Conservation (phyloP, 768 basidiomycete species). For the Mrakia gelida region DNA sequence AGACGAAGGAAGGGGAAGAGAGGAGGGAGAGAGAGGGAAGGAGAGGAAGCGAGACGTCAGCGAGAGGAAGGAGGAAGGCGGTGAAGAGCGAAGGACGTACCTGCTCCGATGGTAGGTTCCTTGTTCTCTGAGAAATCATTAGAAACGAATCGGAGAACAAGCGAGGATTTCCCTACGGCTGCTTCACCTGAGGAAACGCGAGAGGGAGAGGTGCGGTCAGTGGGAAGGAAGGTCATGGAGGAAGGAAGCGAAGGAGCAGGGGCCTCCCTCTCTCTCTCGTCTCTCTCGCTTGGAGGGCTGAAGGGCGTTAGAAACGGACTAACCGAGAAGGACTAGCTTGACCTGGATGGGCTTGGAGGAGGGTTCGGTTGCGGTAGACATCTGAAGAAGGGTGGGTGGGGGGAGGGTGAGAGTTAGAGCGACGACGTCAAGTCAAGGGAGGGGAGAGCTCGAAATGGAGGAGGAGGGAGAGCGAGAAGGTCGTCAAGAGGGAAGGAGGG, state of each 20-base stretch:
- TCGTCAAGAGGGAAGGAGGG: too few species aligned
- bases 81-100: constrained; percentile 14
- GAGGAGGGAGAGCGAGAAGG: too few species aligned
- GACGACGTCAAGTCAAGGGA: too few species aligned
- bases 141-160: constrained; percentile 93
- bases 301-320: constrained; percentile 41
- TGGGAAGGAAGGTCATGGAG: constrained; percentile 9
- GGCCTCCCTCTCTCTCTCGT: constrained; percentile 3
- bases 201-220: constrained; percentile 8
- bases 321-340: constrained; percentile 92
- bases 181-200: constrained; percentile 70
- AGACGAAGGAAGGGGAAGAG: background rate
- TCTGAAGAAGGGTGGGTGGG: background rate
- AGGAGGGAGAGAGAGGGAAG: background rate
- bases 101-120: constrained; percentile 96
- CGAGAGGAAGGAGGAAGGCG: constrained; percentile 4
- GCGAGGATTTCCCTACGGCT: constrained; percentile 97
- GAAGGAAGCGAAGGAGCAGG: background rate
- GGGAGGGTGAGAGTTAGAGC: background rate
- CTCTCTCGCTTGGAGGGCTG: background rate
- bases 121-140: constrained; percentile 99
- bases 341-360: constrained; percentile 80
- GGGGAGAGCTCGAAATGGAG: background rate
- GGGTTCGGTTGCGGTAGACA: constrained; percentile 23
- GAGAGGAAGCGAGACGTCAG: constrained; percentile 51